A percentile compares a stretch with the other conserved stretches of the same genome.
Evolutionary conservation across 2,329 filamentous ascomycete genomes (phyloP).

Genomic region (Diplodia mutila): DNA sequence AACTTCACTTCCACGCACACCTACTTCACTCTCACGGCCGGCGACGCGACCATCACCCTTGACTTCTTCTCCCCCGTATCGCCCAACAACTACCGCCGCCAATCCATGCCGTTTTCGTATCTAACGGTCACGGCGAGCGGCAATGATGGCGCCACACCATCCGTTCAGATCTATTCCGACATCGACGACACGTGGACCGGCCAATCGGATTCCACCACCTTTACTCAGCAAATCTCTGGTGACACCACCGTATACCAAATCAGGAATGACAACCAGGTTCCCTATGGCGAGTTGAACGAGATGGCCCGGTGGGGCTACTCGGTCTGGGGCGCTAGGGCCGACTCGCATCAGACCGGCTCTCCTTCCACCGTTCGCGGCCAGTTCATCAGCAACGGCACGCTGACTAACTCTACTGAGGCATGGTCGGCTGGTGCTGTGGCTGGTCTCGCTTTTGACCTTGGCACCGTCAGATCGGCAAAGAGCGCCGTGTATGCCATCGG

Average conservation of each 20-base stretch:
- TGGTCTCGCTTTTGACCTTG: conserved; percentile 47
- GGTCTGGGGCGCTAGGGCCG: conserved; percentile 45
- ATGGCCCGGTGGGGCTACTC: conserved; percentile 50
- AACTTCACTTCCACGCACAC: conserved; percentile 50
- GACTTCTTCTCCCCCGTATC: conserved; percentile 53
- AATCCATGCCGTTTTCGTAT: conserved; percentile 51
- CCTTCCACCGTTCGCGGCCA: conserved; percentile 34
- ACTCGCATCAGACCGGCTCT: conserved; percentile 38
- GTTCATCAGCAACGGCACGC: conserved; percentile 40
- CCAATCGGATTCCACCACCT: conserved; percentile 32
- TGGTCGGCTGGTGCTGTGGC: conserved; percentile 40
- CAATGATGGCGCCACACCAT: conserved; percentile 28
- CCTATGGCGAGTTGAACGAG: conserved; percentile 43
- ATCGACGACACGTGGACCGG: conserved; percentile 53
- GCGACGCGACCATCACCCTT: conserved; percentile 40
- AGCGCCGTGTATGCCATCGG: conserved; percentile 49
- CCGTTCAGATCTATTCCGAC: conserved; percentile 48
- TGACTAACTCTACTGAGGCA: conserved; percentile 32
- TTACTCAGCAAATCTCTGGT: conserved; percentile 33
- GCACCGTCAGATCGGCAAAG: conserved; percentile 33
- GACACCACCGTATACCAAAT: conserved; percentile 40
- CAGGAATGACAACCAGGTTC: conserved; percentile 36
- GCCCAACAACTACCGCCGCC: conserved; percentile 47
- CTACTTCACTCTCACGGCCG: conserved; percentile 45
- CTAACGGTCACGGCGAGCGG: conserved; percentile 43